phyloP scores from a whole-genome alignment of 1,284 basidiomycete species.

The Fomitopsis schrenkii region DNA sequence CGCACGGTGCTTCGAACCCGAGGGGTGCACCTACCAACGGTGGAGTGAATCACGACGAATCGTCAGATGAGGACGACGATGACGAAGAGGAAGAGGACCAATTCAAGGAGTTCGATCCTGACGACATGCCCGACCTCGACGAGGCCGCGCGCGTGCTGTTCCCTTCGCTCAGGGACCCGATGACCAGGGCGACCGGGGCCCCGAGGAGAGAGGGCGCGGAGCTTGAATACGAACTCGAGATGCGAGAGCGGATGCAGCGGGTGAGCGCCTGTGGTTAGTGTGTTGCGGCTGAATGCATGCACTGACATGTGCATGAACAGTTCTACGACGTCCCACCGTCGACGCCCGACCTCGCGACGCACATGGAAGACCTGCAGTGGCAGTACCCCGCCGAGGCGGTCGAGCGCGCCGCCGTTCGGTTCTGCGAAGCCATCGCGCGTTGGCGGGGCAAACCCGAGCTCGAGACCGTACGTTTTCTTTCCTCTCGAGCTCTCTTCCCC shows the following conservation, averaged over 20 bases:
- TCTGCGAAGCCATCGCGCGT: conserved; percentile 72
- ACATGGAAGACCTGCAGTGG: conserved; percentile 77
- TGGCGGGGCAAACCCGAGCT: conserved; percentile 82
- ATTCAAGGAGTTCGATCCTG: conserved; percentile 66
- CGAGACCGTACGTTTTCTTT: conserved; percentile 52
- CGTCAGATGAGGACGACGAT: conserved; percentile 20
- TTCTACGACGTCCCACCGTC: conserved; percentile 69
- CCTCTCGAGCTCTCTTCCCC: not conserved
- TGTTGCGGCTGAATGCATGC: not conserved
- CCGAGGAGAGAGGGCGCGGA: conserved; percentile 43
- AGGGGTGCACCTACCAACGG: not conserved
- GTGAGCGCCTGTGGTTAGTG: conserved; percentile 35
- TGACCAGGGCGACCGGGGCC: conserved; percentile 19
- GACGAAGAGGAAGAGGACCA: conserved; percentile 31
- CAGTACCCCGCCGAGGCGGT: conserved; percentile 78
- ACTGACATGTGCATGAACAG: conserved; percentile 31
- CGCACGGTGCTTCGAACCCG: not conserved
- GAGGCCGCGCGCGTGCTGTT: conserved; percentile 70
- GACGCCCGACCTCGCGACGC: conserved; percentile 69
- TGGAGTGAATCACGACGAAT: conserved; percentile 4
- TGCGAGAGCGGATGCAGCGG: conserved; percentile 62
- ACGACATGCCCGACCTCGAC: conserved; percentile 63
- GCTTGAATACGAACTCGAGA: conserved; percentile 61
- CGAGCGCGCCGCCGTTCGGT: conserved; percentile 70
- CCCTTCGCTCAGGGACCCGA: conserved; percentile 44